These are phyloP conservation scores for Inosperma sp. DNA, from an alignment of 768 basidiomycete species.

Conservation along the genomic window DNA sequence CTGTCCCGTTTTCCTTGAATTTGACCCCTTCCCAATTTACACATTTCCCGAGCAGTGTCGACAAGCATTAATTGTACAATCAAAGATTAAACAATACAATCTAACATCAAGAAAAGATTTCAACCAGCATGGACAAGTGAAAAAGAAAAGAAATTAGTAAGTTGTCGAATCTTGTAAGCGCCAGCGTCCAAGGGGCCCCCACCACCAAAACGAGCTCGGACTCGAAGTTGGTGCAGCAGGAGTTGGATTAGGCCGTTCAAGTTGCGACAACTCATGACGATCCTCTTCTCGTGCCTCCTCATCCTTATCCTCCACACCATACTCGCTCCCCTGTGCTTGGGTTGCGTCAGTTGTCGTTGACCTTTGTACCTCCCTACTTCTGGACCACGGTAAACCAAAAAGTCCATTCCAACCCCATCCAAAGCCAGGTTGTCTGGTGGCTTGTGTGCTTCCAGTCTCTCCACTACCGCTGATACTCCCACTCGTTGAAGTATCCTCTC, in stretches of 20 bases:
- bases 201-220: constrained; percentile 64
- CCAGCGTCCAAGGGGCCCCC: constrained; percentile 74
- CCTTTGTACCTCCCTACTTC: too few relatives aligned
- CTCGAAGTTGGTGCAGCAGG: constrained; percentile 11
- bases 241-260: constrained; percentile 1
- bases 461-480: background rate
- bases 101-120: too few relatives aligned
- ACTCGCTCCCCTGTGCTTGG: too few relatives aligned
- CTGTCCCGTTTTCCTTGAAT: too few relatives aligned
- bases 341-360: too few relatives aligned
- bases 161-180: constrained; percentile 71
- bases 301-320: constrained; percentile 1
- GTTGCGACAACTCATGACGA: background rate
- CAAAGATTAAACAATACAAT: too few relatives aligned
- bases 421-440: constrained; percentile 55
- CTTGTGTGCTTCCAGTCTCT: background rate
- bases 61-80: too few relatives aligned
- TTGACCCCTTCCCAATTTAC: too few relatives aligned
- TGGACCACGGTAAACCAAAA: too few relatives aligned
- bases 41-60: too few relatives aligned
- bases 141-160: constrained; percentile 38
- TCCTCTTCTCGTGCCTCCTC: background rate
- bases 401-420: constrained; percentile 29
- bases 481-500: background rate
- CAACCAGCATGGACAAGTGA: too few relatives aligned